phyloP scores from a whole-genome alignment of 495 filamentous ascomycete species.

The Trypethelium eluteriae region DNA sequence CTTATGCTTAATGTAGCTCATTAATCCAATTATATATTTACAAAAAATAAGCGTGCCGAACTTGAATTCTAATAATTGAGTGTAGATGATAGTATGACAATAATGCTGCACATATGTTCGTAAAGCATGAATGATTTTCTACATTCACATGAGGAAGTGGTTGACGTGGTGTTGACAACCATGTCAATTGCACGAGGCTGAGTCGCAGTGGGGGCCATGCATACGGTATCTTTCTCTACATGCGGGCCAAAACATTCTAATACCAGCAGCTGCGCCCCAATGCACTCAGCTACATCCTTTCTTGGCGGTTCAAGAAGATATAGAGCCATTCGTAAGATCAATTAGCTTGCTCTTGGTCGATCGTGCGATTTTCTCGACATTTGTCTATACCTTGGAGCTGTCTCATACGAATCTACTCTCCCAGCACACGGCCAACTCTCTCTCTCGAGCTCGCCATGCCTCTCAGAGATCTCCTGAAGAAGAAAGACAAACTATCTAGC shows the following conservation, averaged over 20 bases:
- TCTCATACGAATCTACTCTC: too few relatives aligned
- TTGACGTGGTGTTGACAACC: not conserved
- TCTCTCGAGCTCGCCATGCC: conserved; percentile 50
- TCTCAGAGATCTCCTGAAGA: conserved; percentile 65
- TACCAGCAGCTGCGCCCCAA: conserved; percentile 7
- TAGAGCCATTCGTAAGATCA: conserved; percentile 17
- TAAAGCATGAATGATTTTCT: too few relatives aligned
- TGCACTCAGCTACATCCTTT: conserved; percentile 16
- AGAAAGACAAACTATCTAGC: conserved; percentile 51
- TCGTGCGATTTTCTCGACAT: too few relatives aligned
- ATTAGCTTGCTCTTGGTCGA: conserved; percentile 9
- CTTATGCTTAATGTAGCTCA: conserved; percentile 2
- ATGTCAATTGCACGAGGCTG: conserved; percentile 9
- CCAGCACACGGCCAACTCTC: not conserved
- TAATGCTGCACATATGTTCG: too few relatives aligned
- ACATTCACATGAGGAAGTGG: not conserved
- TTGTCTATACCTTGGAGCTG: too few relatives aligned
- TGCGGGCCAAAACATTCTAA: not conserved
- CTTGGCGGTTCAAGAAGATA: conserved; percentile 19
- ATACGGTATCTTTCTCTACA: not conserved
- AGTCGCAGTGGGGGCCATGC: not conserved
- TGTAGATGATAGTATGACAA: too few relatives aligned
- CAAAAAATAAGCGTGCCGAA: too few relatives aligned
- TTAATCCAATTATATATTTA: not conserved
- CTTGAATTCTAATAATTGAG: too few relatives aligned